Evolutionary conservation across 345 rosid genomes (phyloP), one percentile per base, ranked within the genome.

Genomic region (Heritiera fomes): DNA sequence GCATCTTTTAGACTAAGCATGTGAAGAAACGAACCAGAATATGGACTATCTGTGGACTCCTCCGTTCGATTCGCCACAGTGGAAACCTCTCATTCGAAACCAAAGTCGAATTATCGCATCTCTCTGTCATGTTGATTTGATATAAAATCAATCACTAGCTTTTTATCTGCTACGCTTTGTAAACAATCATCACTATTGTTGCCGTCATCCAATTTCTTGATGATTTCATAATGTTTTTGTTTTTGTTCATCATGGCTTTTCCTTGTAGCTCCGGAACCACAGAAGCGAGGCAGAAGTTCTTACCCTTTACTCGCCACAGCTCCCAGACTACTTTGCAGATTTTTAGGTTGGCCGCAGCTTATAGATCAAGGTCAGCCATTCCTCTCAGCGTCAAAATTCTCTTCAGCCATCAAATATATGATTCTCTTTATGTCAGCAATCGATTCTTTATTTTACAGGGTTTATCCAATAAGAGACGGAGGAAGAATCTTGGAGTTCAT

Each of bases 401-500:
- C 38, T 34, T 71, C n/a, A 46, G 18, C 14, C 55, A 3, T 13
- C 55, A n/a, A 20, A 6, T 28, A 4, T 8, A 20, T 20, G 49
- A 0, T 11, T n/a, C 59, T 78, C 74, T 28, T 68, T 34, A 10
- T 43, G 34, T 77, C 49, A 66, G 14, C 38, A 3, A 3, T 28
- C 30, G 32, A 28, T 63, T 14, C 8, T 8, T 2, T 6, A 43
- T 47, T 49, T 2, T 0, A 58, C 71, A 92, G 98, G 87, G 84
- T 85, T 59, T 95, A 89, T 79, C 97, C 98, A 58, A 86, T 84
- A 74, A 87, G 82, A 76, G 91, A 90, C 88, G 98, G 96, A 73
- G 93, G 97, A 67, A 95, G 87, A 89, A 89, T 90, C 64, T 87
- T 95, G n/a, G 99, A 93, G 79, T 88, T 95, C 47, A 95, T 95